Conservation (phyloP, 2,329 filamentous ascomycete genomes). For the Cytospora mali region DNA sequence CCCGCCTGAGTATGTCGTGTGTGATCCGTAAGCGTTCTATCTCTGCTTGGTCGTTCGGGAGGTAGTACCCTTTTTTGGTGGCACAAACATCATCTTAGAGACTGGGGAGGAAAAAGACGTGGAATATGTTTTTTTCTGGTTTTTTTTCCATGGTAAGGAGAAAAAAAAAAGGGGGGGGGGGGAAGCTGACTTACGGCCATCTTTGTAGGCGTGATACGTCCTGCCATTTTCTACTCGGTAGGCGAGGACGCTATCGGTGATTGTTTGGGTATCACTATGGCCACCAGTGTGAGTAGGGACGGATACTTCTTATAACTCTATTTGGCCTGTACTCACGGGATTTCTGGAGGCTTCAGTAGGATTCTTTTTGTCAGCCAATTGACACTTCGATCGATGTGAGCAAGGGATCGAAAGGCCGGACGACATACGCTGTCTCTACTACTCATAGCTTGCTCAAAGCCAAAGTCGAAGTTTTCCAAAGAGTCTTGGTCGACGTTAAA, state of each 20-base stretch:
- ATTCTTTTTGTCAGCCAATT: background rate
- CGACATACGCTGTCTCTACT: constrained; percentile 15
- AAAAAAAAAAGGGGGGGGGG: background rate
- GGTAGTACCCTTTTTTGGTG: constrained; percentile 38
- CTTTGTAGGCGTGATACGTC: constrained; percentile 28
- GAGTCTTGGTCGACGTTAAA: constrained; percentile 22
- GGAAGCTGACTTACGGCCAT: constrained; percentile 24
- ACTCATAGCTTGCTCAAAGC: constrained; percentile 20
- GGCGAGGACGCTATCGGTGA: constrained; percentile 23
- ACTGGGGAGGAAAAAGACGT: background rate
- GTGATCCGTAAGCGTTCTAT: constrained; percentile 37
- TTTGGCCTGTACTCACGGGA: constrained; percentile 23
- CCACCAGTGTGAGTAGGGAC: background rate
- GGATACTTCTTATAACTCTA: too few relatives aligned
- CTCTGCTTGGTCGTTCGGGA: constrained; percentile 39
- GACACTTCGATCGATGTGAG: background rate
- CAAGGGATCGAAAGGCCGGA: background rate
- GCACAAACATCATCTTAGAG: background rate
- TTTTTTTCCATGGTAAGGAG: too few relatives aligned
- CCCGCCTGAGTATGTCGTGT: constrained; percentile 37
- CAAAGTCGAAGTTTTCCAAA: constrained; percentile 23
- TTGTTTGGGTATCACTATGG: constrained; percentile 13
- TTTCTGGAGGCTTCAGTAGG: constrained; percentile 12
- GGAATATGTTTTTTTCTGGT: background rate
- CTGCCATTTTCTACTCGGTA: constrained; percentile 28